Conservation (phyloP, 106 monocot genomes). For the Apostasia ramifera region DNA sequence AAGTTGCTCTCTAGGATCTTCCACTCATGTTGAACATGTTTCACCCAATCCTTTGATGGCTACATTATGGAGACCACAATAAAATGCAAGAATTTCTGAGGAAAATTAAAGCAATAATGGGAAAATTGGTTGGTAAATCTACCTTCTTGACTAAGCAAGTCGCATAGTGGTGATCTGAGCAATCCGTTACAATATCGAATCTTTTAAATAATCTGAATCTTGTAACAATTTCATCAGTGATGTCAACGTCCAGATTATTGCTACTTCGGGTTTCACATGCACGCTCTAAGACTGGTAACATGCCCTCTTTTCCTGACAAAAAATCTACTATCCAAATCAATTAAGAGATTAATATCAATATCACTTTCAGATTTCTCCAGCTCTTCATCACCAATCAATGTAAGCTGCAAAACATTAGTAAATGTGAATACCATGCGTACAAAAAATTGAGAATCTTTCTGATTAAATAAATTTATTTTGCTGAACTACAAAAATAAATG, state of each 20-base stretch:
- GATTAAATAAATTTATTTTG: too few species aligned
- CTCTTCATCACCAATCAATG: too few species aligned
- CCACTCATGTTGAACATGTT: conserved; percentile 15
- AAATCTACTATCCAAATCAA: not conserved
- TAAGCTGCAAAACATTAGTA: too few species aligned
- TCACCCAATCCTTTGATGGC: conserved; percentile 8
- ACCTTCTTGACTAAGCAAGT: conserved; percentile 1
- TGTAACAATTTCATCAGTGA: conserved; percentile 23
- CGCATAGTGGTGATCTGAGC: conserved; percentile 38
- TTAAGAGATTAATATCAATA: not conserved
- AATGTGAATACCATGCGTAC: too few species aligned
- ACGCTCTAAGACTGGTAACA: not conserved
- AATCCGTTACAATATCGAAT: conserved; percentile 44
- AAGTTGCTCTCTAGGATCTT: conserved; percentile 15
- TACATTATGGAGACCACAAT: not conserved
- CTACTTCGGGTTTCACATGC: not conserved
- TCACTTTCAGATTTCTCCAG: too few species aligned
- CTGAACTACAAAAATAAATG: too few species aligned
- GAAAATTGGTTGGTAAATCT: not conserved
- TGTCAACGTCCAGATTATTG: not conserved
- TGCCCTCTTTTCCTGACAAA: not conserved
- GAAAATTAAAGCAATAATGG: not conserved
- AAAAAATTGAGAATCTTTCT: too few species aligned
- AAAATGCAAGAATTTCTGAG: not conserved
- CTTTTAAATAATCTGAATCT: conserved; percentile 31